phyloP scores from a whole-genome alignment of 805 yeast genomes.

The Candida nanaspora region DNA sequence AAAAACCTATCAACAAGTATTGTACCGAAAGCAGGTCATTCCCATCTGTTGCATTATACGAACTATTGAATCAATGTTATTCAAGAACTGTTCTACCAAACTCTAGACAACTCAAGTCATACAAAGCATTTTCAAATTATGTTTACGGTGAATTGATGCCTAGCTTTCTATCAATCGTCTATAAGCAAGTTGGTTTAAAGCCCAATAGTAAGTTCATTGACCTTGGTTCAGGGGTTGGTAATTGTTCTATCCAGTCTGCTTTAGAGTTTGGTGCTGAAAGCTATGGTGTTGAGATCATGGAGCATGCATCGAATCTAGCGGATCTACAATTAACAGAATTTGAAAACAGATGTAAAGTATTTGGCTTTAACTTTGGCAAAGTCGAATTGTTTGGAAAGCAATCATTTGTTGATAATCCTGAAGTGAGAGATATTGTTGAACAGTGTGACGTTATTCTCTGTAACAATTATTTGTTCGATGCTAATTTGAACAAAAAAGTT shows the following conservation, averaged over 20 bases:
- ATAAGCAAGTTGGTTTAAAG: conserved; percentile 47
- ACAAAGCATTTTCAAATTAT: conserved; percentile 82
- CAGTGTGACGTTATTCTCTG: conserved; percentile 67
- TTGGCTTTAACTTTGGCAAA: conserved; percentile 56
- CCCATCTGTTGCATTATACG: conserved; percentile 48
- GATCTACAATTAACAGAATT: conserved; percentile 53
- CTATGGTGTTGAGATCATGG: conserved; percentile 89
- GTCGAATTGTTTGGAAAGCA: conserved; percentile 54
- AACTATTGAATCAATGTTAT: conserved; percentile 65
- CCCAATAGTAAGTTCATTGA: conserved; percentile 65
- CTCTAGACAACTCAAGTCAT: conserved; percentile 52
- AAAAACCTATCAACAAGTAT: conserved; percentile 18
- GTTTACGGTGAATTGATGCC: conserved; percentile 92
- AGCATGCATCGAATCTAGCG: conserved; percentile 67
- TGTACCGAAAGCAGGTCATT: conserved; percentile 15
- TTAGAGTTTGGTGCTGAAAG: conserved; percentile 77
- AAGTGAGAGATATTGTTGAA: conserved; percentile 46
- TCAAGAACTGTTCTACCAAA: conserved; percentile 74
- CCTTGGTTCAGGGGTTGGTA: conserved; percentile 92
- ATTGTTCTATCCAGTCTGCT: conserved; percentile 84
- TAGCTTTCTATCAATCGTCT: conserved; percentile 59
- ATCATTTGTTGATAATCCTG: conserved; percentile 62
- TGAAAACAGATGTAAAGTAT: conserved; percentile 45
- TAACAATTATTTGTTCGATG: conserved; percentile 80
- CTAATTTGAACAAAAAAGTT: conserved; percentile 61